phyloP scores from a whole-genome alignment of 2,329 filamentous ascomycete species.

The Penicillium occitanis region DNA sequence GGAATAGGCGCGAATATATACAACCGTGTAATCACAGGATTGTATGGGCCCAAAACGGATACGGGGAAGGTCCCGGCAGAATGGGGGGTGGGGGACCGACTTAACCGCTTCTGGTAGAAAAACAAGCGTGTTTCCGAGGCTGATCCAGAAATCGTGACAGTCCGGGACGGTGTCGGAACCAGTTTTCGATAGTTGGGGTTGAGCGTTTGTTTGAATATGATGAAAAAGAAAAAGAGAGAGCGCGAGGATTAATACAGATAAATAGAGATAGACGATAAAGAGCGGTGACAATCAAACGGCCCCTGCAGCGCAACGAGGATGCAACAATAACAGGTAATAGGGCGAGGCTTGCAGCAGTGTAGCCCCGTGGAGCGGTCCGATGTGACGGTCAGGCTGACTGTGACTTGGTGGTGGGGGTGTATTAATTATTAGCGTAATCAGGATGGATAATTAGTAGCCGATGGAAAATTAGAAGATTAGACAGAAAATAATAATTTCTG shows the following conservation, averaged over 20 bases:
- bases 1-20: constrained; percentile 5
- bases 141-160: not conserved
- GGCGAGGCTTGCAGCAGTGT: constrained; percentile 13
- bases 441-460: not conserved
- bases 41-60: not conserved
- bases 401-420: constrained; percentile 5
- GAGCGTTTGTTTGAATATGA: not conserved
- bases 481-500: not conserved
- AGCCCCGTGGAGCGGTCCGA: constrained; percentile 15
- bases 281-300: constrained; percentile 20
- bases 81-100: not conserved
- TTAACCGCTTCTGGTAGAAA: constrained; percentile 5
- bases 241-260: not conserved
- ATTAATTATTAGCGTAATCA: not conserved
- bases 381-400: constrained; percentile 19
- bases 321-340: constrained; percentile 14
- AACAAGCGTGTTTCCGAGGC: not conserved
- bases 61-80: constrained; percentile 8
- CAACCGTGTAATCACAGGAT: constrained; percentile 8
- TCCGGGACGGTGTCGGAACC: constrained; percentile 4
- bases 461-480: not conserved
- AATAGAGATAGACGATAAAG: not conserved
- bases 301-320: constrained; percentile 14
- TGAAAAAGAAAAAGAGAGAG: not conserved
- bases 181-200: not conserved